Percentiles rank a stretch among this genome's conserved stretches.
phyloP scores from a whole-genome alignment of 176 grass and related monocot species.

The Oryza meyeriana region DNA sequence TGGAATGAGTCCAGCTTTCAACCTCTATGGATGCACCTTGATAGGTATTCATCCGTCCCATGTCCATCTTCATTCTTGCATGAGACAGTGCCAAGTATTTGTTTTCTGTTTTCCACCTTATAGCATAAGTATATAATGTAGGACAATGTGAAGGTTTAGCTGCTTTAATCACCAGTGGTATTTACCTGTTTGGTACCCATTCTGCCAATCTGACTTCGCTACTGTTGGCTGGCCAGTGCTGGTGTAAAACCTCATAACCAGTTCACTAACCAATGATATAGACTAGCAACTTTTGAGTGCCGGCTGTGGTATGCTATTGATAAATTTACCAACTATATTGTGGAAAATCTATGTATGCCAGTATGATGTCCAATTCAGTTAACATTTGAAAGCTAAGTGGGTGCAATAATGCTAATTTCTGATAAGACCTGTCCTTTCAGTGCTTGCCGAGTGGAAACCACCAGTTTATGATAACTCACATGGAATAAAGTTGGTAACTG shows the following conservation, averaged over 20 bases:
- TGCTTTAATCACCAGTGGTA: background rate
- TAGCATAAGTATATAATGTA: background rate
- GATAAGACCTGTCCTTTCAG: constrained; percentile 44
- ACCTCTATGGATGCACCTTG: constrained; percentile 90
- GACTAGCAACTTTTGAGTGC: background rate
- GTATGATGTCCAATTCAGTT: constrained; percentile 3
- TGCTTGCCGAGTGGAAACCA: constrained; percentile 99
- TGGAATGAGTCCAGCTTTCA: constrained; percentile 95
- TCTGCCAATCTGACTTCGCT: background rate
- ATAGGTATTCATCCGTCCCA: constrained; percentile 59
- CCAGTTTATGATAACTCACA: constrained; percentile 97
- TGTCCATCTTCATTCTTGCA: background rate
- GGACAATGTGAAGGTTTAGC: background rate
- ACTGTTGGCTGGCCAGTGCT: constrained; percentile 7
- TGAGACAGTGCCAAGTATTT: background rate
- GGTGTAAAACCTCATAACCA: background rate
- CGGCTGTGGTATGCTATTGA: background rate
- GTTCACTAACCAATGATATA: background rate
- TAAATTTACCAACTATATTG: background rate
- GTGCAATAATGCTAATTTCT: constrained; percentile 25
- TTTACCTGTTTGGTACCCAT: background rate
- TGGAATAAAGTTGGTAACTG: constrained; percentile 87
- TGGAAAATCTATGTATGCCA: background rate
- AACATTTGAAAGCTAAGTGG: background rate
- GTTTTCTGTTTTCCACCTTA: constrained; percentile 6